Evolutionary conservation across 1,139 yeast genomes (phyloP).

Genomic region (Yamadazyma taylorii): DNA sequence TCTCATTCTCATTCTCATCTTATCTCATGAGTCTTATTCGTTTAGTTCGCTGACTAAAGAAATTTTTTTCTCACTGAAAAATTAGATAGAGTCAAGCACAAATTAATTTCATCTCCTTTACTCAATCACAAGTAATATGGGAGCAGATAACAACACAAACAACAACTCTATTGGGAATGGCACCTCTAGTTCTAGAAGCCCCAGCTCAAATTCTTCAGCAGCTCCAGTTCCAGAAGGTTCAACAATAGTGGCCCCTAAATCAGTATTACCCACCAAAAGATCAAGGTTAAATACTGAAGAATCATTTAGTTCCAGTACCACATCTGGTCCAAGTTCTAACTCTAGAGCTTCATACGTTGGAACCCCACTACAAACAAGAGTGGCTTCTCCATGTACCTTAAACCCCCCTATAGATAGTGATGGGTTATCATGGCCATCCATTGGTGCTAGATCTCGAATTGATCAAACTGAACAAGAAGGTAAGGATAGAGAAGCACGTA

Average conservation of each 20-base stretch:
- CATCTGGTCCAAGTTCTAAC: too few species aligned
- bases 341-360: constrained; percentile 13
- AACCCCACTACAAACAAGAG: constrained; percentile 70
- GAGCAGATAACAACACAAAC: too few species aligned
- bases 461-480: constrained; percentile 67
- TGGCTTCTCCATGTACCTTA: constrained; percentile 79
- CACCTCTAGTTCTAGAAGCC: neutral
- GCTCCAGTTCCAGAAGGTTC: neutral
- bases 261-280: constrained; percentile 27
- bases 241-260: constrained; percentile 17
- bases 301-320: neutral
- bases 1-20: too few species aligned
- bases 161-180: neutral
- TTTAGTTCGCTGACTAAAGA: too few species aligned
- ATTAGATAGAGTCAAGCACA: too few species aligned
- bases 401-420: constrained; percentile 87
- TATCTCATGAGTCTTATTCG: too few species aligned
- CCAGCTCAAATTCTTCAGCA: neutral
- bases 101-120: too few species aligned
- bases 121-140: too few species aligned
- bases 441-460: constrained; percentile 78
- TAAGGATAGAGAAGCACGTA: constrained; percentile 62
- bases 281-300: constrained; percentile 19
- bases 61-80: too few species aligned
- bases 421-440: constrained; percentile 92